Percentiles rank a stretch among this genome's conserved stretches.
Evolutionary conservation across 257 asterid species (phyloP).

Genomic region (Nicotiana obtusifolia): DNA sequence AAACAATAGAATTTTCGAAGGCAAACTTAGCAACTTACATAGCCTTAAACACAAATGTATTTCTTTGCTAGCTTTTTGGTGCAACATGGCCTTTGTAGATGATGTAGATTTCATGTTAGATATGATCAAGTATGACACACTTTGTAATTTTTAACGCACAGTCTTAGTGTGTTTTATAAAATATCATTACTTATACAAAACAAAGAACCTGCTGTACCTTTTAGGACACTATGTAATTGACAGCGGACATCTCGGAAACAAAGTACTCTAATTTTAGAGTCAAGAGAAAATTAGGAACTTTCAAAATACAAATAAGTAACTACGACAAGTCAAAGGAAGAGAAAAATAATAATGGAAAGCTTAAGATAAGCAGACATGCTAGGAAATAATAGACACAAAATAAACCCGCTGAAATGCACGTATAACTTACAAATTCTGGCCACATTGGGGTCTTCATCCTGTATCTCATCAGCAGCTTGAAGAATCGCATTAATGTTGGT

Average conservation of each 20-base stretch:
- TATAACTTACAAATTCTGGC: constrained; percentile 76
- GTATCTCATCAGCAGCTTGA: constrained; percentile 94
- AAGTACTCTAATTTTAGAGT: neutral
- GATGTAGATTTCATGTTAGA: too few relatives aligned
- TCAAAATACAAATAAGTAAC: neutral
- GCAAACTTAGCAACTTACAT: too few relatives aligned
- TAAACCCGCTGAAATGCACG: neutral
- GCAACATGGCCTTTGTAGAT: too few relatives aligned
- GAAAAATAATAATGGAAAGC: neutral
- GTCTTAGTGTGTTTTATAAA: too few relatives aligned
- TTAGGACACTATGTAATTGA: neutral
- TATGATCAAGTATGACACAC: too few relatives aligned
- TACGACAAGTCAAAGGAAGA: neutral
- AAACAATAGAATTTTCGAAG: too few relatives aligned
- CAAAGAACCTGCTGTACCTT: neutral
- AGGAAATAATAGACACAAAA: neutral
- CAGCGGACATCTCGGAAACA: neutral
- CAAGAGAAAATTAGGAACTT: neutral
- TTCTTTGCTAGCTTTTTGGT: too few relatives aligned
- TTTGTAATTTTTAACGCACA: too few relatives aligned
- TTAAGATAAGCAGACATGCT: neutral
- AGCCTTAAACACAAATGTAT: too few relatives aligned
- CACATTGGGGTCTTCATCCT: constrained; percentile 77
- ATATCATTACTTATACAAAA: neutral
- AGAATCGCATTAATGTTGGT: constrained; percentile 75